Evolutionary conservation across 1,139 yeast species (phyloP).

Genomic region (Protomyces gravidus): DNA sequence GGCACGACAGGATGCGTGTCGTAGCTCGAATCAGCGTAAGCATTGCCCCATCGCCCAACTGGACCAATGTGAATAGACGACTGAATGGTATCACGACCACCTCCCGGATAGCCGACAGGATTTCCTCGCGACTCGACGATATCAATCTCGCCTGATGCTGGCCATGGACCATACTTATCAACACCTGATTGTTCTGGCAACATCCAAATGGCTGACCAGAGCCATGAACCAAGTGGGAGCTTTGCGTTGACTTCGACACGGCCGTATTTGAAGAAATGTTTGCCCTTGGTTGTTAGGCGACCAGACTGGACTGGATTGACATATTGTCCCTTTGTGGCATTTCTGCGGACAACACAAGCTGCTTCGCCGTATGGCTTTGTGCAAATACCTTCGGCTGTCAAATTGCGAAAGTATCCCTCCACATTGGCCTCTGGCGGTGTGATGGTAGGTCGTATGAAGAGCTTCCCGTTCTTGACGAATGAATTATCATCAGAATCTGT

Average conservation of each 20-base stretch:
- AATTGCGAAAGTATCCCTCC: constrained; percentile 32
- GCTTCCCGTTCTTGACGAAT: constrained; percentile 31
- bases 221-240: constrained; percentile 33
- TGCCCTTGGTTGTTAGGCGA: constrained; percentile 30
- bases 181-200: constrained; percentile 29
- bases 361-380: constrained; percentile 15
- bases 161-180: constrained; percentile 33
- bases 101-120: constrained; percentile 29
- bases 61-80: background rate
- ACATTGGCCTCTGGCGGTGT: constrained; percentile 30
- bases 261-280: constrained; percentile 31
- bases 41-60: background rate
- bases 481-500: constrained; percentile 30
- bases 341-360: constrained; percentile 30
- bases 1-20: constrained; percentile 11
- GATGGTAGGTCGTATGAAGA: constrained; percentile 32
- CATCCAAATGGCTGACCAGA: constrained; percentile 35
- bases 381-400: constrained; percentile 32
- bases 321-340: constrained; percentile 24
- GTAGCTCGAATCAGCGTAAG: background rate
- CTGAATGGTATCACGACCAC: constrained; percentile 22
- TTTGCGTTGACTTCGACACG: constrained; percentile 32
- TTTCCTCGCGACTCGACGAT: constrained; percentile 33
- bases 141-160: constrained; percentile 34
- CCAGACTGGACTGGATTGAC: constrained; percentile 34